Evolutionary conservation across 192 early-diverging fungal genomes (phyloP), one percentile per base, ranked within the genome.

Genomic region (Backusella luteola): DNA sequence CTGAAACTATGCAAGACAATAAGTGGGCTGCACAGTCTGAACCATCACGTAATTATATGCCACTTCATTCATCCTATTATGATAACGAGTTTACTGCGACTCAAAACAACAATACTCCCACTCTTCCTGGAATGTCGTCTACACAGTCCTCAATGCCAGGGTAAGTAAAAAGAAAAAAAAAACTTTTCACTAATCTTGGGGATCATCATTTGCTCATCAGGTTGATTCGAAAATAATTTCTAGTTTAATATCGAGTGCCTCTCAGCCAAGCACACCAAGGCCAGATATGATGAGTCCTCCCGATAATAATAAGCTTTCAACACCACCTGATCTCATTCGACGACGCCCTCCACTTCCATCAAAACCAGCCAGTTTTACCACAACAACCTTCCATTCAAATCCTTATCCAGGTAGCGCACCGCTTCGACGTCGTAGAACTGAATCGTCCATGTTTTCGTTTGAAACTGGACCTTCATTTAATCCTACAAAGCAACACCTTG

Each of bases 381-480:
- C 75, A 56, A 74, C 75, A 0, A 73, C 71, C 0, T 76, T 77
- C 42, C 76, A 77, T 44, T 71, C 76, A 0, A 77, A 71, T 49
- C 78, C 78, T 32, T 79, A 79, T 53, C 78, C 78, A 5, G 67
- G 34, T 14, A 52, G 66, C 3, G 34, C 74, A 32, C 56, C 69
- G 4, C 66, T 79, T 69, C 76, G 84, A 63, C 77, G 80, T n/a
- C 82, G 86, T 4, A 69, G 86, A 79, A 69, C 83, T 23, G 84
- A 85, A 29, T 70, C 86, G 15, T 76, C 83, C 36, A 80, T 87
- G 69, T 79, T 79, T 63, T 41, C 85, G 0, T 81, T 86, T 32
- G 85, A 89, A 68, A 84, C 89, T 8, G 88, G 88, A 19, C 92
- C 92, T 6, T 91, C 91, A 69, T 96, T 96, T 73, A 88, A 84